Conservation (phyloP, 2,329 filamentous ascomycete species). For the Beauveria brongniartii region DNA sequence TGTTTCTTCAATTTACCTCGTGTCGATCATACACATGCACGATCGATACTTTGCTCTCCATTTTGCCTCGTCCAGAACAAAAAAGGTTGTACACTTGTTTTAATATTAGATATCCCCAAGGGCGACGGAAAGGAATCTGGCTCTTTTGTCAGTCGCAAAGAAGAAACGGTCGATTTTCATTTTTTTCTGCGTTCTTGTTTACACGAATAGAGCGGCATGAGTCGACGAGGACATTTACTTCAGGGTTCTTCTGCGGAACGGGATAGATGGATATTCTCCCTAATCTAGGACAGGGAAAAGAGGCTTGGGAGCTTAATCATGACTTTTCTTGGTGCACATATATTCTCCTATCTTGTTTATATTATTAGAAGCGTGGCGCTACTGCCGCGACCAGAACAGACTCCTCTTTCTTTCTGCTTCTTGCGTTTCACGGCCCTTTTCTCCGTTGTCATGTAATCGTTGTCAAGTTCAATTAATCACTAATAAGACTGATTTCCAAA, state of each 20-base stretch:
- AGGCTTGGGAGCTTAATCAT: background rate
- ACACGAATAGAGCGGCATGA: constrained; percentile 10
- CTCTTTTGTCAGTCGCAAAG: constrained; percentile 2
- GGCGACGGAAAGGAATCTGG: background rate
- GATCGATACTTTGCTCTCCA: background rate
- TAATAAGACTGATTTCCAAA: background rate
- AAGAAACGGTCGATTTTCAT: background rate
- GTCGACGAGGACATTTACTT: background rate
- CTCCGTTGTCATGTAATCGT: background rate
- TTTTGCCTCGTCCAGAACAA: background rate
- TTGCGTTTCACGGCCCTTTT: background rate
- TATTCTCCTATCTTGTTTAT: background rate
- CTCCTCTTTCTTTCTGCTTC: background rate
- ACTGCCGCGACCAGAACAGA: background rate
- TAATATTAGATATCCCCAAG: background rate
- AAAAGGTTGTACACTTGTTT: constrained; percentile 1
- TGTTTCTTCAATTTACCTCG: background rate
- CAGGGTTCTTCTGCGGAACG: background rate
- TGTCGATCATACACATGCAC: background rate
- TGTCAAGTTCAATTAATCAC: background rate
- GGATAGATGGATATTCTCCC: background rate
- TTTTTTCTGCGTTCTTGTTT: constrained; percentile 9
- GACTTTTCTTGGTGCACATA: background rate
- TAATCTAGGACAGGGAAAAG: background rate
- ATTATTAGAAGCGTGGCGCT: background rate